Conservation (phyloP, 2,329 filamentous ascomycete genomes). For the Aspergillus cejpii region DNA sequence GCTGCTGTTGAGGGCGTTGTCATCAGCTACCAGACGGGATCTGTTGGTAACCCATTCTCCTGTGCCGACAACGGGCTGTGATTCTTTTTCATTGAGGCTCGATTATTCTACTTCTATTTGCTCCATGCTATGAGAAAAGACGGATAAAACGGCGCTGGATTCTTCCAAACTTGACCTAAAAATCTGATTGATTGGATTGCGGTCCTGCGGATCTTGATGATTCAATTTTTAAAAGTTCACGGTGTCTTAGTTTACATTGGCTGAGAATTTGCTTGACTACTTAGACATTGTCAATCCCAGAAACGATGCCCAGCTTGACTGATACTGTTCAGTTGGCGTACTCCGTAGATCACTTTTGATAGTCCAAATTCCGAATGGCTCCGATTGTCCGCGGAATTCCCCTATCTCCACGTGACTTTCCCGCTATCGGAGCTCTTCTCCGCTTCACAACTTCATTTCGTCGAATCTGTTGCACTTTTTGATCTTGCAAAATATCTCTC, state of each 20-base stretch:
- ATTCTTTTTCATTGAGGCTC: constrained; percentile 9
- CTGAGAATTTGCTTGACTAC: background rate
- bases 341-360: too few species aligned
- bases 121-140: background rate
- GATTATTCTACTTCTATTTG: too few species aligned
- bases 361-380: constrained; percentile 8
- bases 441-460: constrained; percentile 13
- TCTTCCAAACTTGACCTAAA: background rate
- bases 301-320: too few species aligned
- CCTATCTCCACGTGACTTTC: constrained; percentile 39
- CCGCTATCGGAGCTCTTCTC: constrained; percentile 23
- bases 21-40: constrained; percentile 58
- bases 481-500: constrained; percentile 6
- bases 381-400: constrained; percentile 16
- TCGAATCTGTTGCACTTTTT: constrained; percentile 13
- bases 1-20: constrained; percentile 47
- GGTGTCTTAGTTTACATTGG: background rate
- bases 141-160: background rate
- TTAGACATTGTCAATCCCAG: background rate
- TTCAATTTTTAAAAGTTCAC: background rate
- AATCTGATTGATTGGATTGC: background rate
- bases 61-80: constrained; percentile 51
- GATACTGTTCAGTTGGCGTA: too few species aligned
- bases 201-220: background rate
- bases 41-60: constrained; percentile 65